These are phyloP conservation scores for Colletotrichum endophyticum DNA, from an alignment of 2,329 filamentous ascomycete genomes.

Conservation along the genomic window DNA sequence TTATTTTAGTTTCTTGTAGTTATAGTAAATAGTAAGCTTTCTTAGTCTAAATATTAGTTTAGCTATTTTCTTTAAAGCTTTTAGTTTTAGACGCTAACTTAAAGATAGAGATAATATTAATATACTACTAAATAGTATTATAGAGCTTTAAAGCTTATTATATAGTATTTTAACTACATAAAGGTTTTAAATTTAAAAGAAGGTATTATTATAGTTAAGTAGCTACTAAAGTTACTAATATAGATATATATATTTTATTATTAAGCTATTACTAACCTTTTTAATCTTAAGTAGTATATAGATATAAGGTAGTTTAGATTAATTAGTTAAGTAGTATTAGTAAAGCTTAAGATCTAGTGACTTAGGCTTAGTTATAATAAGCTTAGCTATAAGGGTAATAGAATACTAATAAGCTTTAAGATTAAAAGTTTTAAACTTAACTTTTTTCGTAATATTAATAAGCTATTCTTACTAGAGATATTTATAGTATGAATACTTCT, in stretches of 20 bases:
- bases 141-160: background rate
- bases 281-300: background rate
- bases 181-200: background rate
- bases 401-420: background rate
- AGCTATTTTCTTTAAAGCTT: background rate
- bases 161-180: background rate
- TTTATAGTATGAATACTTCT: background rate
- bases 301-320: background rate
- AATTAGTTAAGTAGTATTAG: background rate
- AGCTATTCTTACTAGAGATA: background rate
- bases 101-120: too few species aligned
- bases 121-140: background rate
- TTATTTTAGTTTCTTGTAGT: background rate
- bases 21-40: background rate
- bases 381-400: background rate
- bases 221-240: background rate
- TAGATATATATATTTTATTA: background rate
- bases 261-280: background rate
- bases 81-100: too few species aligned
- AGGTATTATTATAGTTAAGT: background rate
- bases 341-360: background rate
- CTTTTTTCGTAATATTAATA: background rate
- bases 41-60: background rate
- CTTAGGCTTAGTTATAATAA: background rate
- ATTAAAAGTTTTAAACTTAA: background rate